Percentiles rank a stretch among this genome's conserved stretches.
Evolutionary conservation across 768 basidiomycete species (phyloP).

Genomic region (Agaricus subrufescens): DNA sequence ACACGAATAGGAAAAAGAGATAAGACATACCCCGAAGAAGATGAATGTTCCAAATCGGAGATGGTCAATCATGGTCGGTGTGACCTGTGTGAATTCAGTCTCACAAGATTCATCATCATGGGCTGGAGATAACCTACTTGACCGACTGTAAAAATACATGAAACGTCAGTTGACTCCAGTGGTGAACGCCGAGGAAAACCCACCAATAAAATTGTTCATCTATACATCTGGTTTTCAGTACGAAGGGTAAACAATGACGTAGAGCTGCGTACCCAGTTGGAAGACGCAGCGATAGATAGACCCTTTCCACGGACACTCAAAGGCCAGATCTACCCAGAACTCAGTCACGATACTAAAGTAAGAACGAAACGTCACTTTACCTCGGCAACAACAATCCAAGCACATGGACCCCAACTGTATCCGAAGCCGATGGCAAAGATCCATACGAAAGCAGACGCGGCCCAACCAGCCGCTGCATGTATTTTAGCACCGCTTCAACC

Average conservation of each 20-base stretch:
- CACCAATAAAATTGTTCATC: slow-evolving; percentile 79
- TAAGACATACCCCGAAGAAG: slow-evolving; percentile 58
- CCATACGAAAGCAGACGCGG: slow-evolving; percentile 67
- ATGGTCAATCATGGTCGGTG: slow-evolving; percentile 65
- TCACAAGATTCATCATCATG: not conserved
- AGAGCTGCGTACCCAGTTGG: slow-evolving; percentile 57
- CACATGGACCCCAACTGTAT: slow-evolving; percentile 76
- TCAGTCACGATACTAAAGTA: not conserved
- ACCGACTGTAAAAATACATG: slow-evolving; percentile 31
- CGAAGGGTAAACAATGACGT: not conserved
- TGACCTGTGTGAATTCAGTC: slow-evolving; percentile 31
- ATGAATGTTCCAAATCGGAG: slow-evolving; percentile 70
- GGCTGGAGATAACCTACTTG: slow-evolving; percentile 26
- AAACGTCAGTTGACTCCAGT: not conserved
- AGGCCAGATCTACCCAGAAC: slow-evolving; percentile 48
- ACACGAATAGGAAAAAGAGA: not conserved
- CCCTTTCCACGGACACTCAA: slow-evolving; percentile 72
- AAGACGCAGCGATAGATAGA: slow-evolving; percentile 68
- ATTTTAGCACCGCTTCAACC: not conserved
- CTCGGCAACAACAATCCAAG: slow-evolving; percentile 76
- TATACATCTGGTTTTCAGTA: slow-evolving; percentile 15
- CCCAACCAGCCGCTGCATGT: slow-evolving; percentile 62
- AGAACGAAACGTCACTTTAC: slow-evolving; percentile 14
- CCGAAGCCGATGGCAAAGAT: slow-evolving; percentile 73
- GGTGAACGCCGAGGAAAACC: slow-evolving; percentile 8